Evolutionary conservation across 2,329 filamentous ascomycete species (phyloP).

Genomic region (Boeremia exigua): DNA sequence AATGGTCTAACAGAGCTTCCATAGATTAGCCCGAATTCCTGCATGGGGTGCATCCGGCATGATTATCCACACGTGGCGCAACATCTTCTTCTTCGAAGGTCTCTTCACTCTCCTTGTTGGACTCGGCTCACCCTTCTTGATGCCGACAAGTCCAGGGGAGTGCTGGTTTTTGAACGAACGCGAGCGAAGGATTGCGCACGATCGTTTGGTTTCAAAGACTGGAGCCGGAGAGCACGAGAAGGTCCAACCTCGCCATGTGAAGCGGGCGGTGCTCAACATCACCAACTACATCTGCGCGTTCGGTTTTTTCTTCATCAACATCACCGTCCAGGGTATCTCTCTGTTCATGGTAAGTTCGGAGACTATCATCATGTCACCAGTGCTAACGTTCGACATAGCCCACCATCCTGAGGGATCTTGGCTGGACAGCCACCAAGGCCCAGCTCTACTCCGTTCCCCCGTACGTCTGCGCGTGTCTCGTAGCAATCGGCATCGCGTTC

Average conservation of each 20-base stretch:
- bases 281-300: constrained; percentile 65
- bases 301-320: constrained; percentile 66
- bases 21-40: constrained; percentile 53
- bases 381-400: constrained; percentile 33
- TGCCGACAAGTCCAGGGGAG: constrained; percentile 58
- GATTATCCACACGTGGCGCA: constrained; percentile 53
- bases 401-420: constrained; percentile 47
- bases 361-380: background rate
- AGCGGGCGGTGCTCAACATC: constrained; percentile 60
- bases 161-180: constrained; percentile 60
- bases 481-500: constrained; percentile 47
- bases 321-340: constrained; percentile 60
- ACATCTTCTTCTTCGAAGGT: constrained; percentile 69
- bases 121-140: constrained; percentile 56
- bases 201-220: constrained; percentile 60
- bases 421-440: constrained; percentile 47
- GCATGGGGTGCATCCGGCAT: constrained; percentile 56
- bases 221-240: constrained; percentile 54
- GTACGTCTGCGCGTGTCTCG: constrained; percentile 46
- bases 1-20: constrained; percentile 4
- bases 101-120: constrained; percentile 60
- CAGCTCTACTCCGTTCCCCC: constrained; percentile 50
- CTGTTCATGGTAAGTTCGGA: constrained; percentile 45
- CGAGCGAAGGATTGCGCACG: constrained; percentile 61
- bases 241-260: constrained; percentile 58